Evolutionary conservation across 2,329 filamentous ascomycete species (phyloP).

Genomic region (Nothophoma quercina): DNA sequence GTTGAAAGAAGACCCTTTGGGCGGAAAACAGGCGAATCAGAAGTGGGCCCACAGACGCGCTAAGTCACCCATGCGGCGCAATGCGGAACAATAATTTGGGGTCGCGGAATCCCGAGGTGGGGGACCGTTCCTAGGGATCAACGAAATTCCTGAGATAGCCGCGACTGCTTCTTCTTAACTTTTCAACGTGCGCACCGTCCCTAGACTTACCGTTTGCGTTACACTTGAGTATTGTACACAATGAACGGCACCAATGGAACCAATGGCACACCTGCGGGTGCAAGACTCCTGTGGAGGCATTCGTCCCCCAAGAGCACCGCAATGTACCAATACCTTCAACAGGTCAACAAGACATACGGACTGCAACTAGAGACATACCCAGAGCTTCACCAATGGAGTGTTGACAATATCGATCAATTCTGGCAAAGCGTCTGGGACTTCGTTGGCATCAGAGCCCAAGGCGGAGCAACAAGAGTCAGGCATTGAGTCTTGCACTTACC

Average conservation of each 20-base stretch:
- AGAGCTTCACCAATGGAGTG: constrained; percentile 85
- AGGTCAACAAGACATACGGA: constrained; percentile 72
- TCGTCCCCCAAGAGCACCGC: constrained; percentile 70
- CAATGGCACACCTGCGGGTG: constrained; percentile 32
- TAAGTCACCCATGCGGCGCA: too few relatives aligned
- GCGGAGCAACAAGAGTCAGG: constrained; percentile 66
- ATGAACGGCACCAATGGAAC: constrained; percentile 25
- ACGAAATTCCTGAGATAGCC: constrained; percentile 18
- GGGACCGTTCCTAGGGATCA: constrained; percentile 2
- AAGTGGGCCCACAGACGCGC: too few relatives aligned
- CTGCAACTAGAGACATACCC: constrained; percentile 71
- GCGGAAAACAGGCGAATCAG: too few relatives aligned
- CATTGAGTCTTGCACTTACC: background rate
- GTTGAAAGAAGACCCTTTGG: too few relatives aligned
- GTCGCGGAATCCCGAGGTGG: too few relatives aligned
- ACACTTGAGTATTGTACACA: background rate
- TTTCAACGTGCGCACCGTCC: background rate
- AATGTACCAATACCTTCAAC: constrained; percentile 75
- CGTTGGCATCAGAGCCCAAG: constrained; percentile 75
- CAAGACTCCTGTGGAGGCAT: constrained; percentile 71
- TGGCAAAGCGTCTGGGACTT: constrained; percentile 89
- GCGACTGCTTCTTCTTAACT: background rate
- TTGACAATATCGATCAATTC: constrained; percentile 76
- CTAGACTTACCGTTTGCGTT: background rate
- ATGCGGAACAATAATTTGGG: too few relatives aligned